These are phyloP conservation scores for Gastrolobium bilobum DNA, from an alignment of 306 rosid genomes.

Conservation along the genomic window DNA sequence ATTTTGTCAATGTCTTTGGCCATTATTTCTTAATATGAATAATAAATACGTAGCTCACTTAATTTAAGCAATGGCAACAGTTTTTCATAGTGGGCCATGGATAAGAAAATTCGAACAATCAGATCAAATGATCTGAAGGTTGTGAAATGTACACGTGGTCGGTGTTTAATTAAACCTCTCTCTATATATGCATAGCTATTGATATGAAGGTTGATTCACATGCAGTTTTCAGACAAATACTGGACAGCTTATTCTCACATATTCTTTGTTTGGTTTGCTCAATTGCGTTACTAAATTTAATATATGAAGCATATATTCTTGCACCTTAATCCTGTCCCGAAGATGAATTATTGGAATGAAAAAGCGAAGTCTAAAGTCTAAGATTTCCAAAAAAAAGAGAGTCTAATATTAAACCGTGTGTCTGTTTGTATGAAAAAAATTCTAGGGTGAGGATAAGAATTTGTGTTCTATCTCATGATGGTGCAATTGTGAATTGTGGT, in stretches of 20 bases:
- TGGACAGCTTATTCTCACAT: constrained; percentile 41
- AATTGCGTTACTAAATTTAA: constrained; percentile 20
- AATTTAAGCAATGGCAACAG: constrained; percentile 38
- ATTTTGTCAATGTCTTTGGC: constrained; percentile 13
- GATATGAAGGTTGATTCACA: constrained; percentile 41
- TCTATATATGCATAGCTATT: constrained; percentile 13
- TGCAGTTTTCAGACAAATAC: constrained; percentile 47
- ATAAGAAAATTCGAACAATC: constrained; percentile 16
- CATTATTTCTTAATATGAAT: constrained; percentile 5
- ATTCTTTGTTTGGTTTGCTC: constrained; percentile 38
- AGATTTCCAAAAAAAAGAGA: too few species aligned
- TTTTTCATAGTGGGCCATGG: constrained; percentile 31
- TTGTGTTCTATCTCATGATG: constrained; percentile 34
- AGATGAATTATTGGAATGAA: constrained; percentile 15
- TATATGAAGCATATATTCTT: constrained; percentile 44
- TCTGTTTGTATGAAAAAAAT: background rate
- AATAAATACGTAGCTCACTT: constrained; percentile 2
- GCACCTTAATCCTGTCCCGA: constrained; percentile 37
- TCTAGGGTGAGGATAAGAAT: constrained; percentile 35
- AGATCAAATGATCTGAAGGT: constrained; percentile 16
- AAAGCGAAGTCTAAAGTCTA: constrained; percentile 9
- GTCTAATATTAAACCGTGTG: background rate
- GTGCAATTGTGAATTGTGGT: background rate
- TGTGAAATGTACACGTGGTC: constrained; percentile 43
- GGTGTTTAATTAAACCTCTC: constrained; percentile 34